These are phyloP conservation scores for Lasiodiplodia sp. DNA, from an alignment of 2,329 filamentous ascomycete genomes.

Conservation along the genomic window DNA sequence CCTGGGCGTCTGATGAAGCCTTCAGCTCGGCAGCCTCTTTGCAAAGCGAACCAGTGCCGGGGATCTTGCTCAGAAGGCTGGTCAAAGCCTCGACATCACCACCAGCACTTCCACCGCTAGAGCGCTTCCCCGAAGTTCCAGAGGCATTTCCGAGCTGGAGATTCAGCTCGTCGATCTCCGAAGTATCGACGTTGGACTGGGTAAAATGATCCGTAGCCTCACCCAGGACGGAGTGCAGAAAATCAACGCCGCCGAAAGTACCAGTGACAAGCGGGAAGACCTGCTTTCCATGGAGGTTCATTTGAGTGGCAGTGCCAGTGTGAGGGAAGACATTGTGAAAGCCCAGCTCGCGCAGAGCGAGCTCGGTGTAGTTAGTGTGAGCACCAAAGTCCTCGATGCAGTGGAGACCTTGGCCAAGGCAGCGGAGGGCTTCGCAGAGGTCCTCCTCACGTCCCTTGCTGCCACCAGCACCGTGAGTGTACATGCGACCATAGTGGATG, in stretches of 20 bases:
- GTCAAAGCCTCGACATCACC: slow-evolving; percentile 61
- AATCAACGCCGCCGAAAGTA: slow-evolving; percentile 62
- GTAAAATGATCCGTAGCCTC: slow-evolving; percentile 59
- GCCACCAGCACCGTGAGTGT: slow-evolving; percentile 52
- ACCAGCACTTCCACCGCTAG: slow-evolving; percentile 39
- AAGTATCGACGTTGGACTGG: slow-evolving; percentile 48
- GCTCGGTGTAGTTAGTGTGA: slow-evolving; percentile 63
- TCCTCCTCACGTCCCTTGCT: slow-evolving; percentile 53
- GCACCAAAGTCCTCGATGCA: slow-evolving; percentile 63
- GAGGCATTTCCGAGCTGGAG: slow-evolving; percentile 52
- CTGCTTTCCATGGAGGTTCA: slow-evolving; percentile 55
- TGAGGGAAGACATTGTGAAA: slow-evolving; percentile 61
- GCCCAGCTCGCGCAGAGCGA: slow-evolving; percentile 60
- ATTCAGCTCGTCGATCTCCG: slow-evolving; percentile 56
- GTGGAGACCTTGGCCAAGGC: slow-evolving; percentile 61
- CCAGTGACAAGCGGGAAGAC: slow-evolving; percentile 62
- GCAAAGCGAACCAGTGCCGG: slow-evolving; percentile 59
- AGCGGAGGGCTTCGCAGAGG: slow-evolving; percentile 57
- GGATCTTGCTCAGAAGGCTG: slow-evolving; percentile 77
- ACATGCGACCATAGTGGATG: slow-evolving; percentile 58
- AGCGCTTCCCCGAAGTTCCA: slow-evolving; percentile 40
- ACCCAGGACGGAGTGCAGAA: slow-evolving; percentile 59
- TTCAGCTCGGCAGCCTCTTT: slow-evolving; percentile 57
- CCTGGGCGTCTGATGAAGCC: slow-evolving; percentile 56
- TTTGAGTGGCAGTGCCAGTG: slow-evolving; percentile 55